Percentiles rank a stretch among this genome's conserved stretches.
Evolutionary conservation across 1,284 basidiomycete genomes (phyloP).

Genomic region (Ceratobasidium papillatum): DNA sequence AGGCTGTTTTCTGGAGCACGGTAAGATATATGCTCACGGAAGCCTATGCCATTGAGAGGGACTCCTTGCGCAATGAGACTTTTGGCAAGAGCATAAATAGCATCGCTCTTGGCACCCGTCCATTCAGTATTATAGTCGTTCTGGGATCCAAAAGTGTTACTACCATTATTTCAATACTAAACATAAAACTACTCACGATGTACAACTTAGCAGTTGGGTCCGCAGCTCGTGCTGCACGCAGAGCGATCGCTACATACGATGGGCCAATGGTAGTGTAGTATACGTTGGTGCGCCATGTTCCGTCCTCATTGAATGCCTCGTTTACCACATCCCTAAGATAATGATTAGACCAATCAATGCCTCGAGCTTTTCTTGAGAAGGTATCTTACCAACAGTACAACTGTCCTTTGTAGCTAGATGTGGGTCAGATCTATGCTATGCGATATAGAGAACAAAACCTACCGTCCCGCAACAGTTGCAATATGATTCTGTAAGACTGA

Average conservation of each 20-base stretch:
- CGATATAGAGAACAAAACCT: neutral
- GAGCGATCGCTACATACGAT: constrained; percentile 57
- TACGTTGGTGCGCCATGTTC: constrained; percentile 58
- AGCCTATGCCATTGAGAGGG: constrained; percentile 62
- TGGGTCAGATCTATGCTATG: neutral
- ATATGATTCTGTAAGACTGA: constrained; percentile 58
- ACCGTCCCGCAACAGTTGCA: constrained; percentile 58
- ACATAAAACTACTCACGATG: constrained; percentile 47
- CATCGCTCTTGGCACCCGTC: constrained; percentile 57
- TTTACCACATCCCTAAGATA: constrained; percentile 56
- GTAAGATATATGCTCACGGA: constrained; percentile 47
- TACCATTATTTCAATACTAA: neutral
- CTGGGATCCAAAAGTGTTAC: neutral
- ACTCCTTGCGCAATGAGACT: constrained; percentile 55
- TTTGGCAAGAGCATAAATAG: constrained; percentile 59
- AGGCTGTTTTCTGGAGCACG: neutral
- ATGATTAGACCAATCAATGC: neutral
- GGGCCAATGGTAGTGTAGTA: constrained; percentile 60
- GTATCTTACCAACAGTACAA: constrained; percentile 52
- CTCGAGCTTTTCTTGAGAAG: neutral
- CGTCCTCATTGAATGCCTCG: constrained; percentile 66
- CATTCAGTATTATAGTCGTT: constrained; percentile 41
- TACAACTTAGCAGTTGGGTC: constrained; percentile 57
- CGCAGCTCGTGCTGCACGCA: constrained; percentile 58
- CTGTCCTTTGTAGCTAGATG: constrained; percentile 57